Evolutionary conservation across 345 rosid species (phyloP), one percentile per base, ranked within the genome.

Genomic region (Melastoma malabathricum): DNA sequence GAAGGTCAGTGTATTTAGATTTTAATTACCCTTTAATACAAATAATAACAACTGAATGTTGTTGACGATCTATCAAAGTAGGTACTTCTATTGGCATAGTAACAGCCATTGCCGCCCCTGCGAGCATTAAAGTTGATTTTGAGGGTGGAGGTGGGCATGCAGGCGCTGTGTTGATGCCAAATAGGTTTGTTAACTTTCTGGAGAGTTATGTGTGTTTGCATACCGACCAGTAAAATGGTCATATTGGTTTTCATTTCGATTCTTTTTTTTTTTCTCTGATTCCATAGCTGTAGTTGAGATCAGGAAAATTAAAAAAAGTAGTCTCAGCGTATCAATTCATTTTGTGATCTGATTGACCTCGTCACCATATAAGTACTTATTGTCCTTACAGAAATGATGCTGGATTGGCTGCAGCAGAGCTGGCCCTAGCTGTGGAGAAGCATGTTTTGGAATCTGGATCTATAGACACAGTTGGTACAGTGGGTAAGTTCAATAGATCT

Each of bases 61-160:
- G 46, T 14, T 3, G 56, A 17, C 27, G 59, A 38, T 64, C 41
- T 56, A 49, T 61, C 10, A 16, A 22, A 44, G 39, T 70, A 89
- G 95, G 89, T 61, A 48, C 73, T 71, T 70, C 90, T 27, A 75
- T 90, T 23, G 96, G 98, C 52, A 68, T 90, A 45, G 92, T 90
- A 58, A 86, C 96, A 48, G 94, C 90, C 27, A 90, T 90, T 61
- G 98, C 98, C 13, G 98, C 98, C 55, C 98, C 96, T 47, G 96
- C 96, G 64, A 90, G 98, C 70, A 64, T 90, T 46, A 90, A 75
- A 57, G 86, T 86, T 4, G 92, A 86, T 64, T 90, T 83, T 68
- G 83, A 86, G 78, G 98, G 98, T 49, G 76, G 65, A 56, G 98
- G 98, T 43, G 96, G 98, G 52, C 98, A 90, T 64, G 96, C 98